These are phyloP conservation scores for Camelina laxa DNA, from an alignment of 345 rosid species.

Conservation along the genomic window DNA sequence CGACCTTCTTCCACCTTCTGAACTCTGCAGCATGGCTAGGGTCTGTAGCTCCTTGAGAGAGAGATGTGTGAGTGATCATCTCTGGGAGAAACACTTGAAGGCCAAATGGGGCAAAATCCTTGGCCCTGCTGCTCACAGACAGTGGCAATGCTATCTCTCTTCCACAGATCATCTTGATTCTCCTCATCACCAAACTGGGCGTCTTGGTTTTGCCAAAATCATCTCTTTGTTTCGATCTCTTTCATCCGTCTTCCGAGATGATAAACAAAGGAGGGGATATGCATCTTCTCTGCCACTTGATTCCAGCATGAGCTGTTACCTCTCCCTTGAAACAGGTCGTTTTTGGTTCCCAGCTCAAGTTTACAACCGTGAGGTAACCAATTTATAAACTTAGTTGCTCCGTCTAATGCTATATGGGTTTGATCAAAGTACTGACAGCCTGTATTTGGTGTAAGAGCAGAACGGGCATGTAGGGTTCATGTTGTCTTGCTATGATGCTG, in stretches of 20 bases:
- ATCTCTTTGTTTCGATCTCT: slow-evolving; percentile 53
- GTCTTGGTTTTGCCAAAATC: slow-evolving; percentile 50
- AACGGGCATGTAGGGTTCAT: slow-evolving; percentile 93
- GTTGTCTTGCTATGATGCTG: slow-evolving; percentile 95
- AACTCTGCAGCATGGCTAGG: slow-evolving; percentile 75
- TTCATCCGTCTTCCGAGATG: slow-evolving; percentile 50
- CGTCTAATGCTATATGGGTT: slow-evolving; percentile 13
- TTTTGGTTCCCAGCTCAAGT: slow-evolving; percentile 96
- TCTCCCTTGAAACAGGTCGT: slow-evolving; percentile 79
- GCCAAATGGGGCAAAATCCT: slow-evolving; percentile 78
- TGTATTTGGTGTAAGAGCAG: slow-evolving; percentile 51
- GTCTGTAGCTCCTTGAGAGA: slow-evolving; percentile 75
- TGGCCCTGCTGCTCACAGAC: slow-evolving; percentile 71
- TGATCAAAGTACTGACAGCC: slow-evolving; percentile 2
- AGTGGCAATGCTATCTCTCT: slow-evolving; percentile 69
- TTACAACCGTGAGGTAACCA: slow-evolving; percentile 86
- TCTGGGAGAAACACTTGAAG: slow-evolving; percentile 80
- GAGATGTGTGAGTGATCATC: slow-evolving; percentile 72
- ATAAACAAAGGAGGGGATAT: slow-evolving; percentile 43
- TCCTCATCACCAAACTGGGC: slow-evolving; percentile 44
- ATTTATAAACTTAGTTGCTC: not conserved
- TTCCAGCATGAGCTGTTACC: slow-evolving; percentile 82
- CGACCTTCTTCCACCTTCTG: slow-evolving; percentile 80
- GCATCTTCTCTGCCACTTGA: slow-evolving; percentile 52
- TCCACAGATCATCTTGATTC: slow-evolving; percentile 42